These are phyloP conservation scores for Elsinoe fawcettii DNA, from an alignment of 2,329 filamentous ascomycete genomes.

Conservation along the genomic window DNA sequence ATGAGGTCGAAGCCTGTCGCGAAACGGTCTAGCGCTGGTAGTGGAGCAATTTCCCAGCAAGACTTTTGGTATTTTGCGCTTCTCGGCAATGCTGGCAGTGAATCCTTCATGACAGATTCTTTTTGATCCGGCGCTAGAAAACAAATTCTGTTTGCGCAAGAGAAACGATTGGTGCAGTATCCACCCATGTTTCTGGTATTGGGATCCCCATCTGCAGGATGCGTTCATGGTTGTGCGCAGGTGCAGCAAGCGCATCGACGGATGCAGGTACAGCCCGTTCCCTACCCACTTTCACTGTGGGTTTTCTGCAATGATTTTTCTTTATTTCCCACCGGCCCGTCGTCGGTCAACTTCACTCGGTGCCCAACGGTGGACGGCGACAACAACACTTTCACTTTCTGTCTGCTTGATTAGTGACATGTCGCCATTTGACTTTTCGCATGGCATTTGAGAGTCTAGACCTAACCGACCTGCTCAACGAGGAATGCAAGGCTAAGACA, in stretches of 20 bases:
- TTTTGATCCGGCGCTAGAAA: neutral
- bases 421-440: neutral
- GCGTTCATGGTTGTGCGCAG: neutral
- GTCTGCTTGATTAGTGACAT: neutral
- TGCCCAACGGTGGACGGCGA: neutral
- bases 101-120: neutral
- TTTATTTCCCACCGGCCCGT: slow-evolving; percentile 6
- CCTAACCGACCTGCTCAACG: neutral
- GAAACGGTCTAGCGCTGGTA: slow-evolving; percentile 15
- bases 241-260: neutral
- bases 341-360: slow-evolving; percentile 4
- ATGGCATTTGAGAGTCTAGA: neutral
- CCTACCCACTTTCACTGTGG: neutral
- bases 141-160: slow-evolving; percentile 2
- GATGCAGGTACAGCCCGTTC: slow-evolving; percentile 4
- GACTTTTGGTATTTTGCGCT: neutral
- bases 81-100: neutral
- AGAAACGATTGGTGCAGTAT: neutral
- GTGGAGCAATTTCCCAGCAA: slow-evolving; percentile 14
- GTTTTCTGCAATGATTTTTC: neutral
- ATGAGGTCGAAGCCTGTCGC: slow-evolving; percentile 15
- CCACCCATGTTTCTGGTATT: slow-evolving; percentile 2
- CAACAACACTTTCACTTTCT: neutral
- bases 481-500: slow-evolving; percentile 12
- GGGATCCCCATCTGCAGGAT: neutral